Conservation (phyloP, 2,329 filamentous ascomycete genomes). For the Cryphonectria nitschkei region DNA sequence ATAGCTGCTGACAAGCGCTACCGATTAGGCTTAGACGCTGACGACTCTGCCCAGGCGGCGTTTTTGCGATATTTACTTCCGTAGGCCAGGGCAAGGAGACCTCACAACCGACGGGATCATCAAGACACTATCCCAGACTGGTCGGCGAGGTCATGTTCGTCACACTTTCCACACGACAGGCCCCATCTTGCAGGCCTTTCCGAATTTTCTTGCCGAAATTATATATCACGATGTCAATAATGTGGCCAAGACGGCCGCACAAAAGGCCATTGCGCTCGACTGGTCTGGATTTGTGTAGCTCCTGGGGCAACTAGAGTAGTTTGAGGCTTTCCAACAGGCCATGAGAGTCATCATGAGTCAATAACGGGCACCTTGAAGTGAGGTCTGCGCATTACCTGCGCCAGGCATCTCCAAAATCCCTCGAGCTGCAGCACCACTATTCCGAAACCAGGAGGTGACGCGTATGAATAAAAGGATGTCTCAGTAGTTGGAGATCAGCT, state of each 20-base stretch:
- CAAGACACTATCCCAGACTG: conserved; percentile 2
- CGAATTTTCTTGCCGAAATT: not conserved
- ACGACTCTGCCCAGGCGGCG: not conserved
- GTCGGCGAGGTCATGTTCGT: not conserved
- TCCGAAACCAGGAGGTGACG: too few species aligned
- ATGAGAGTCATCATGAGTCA: conserved; percentile 31
- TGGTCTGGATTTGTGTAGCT: conserved; percentile 6
- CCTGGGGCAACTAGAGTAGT: not conserved
- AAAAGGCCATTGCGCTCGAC: conserved; percentile 11
- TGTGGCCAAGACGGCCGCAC: not conserved
- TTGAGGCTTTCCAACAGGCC: conserved; percentile 22
- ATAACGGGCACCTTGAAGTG: too few species aligned
- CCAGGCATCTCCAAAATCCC: conserved; percentile 26
- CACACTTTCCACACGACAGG: conserved; percentile 9
- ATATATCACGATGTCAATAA: conserved; percentile 3
- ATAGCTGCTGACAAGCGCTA: not conserved
- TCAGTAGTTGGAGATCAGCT: too few species aligned
- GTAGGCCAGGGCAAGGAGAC: conserved; percentile 3
- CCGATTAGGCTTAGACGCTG: not conserved
- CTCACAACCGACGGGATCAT: conserved; percentile 2
- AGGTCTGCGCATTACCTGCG: too few species aligned
- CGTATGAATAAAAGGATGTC: too few species aligned
- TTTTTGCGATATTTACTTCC: conserved; percentile 11
- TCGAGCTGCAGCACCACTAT: too few species aligned
- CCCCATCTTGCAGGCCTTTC: not conserved